Evolutionary conservation across 139 green algal species (phyloP).

Genomic region (Coccomyxa sp.): DNA sequence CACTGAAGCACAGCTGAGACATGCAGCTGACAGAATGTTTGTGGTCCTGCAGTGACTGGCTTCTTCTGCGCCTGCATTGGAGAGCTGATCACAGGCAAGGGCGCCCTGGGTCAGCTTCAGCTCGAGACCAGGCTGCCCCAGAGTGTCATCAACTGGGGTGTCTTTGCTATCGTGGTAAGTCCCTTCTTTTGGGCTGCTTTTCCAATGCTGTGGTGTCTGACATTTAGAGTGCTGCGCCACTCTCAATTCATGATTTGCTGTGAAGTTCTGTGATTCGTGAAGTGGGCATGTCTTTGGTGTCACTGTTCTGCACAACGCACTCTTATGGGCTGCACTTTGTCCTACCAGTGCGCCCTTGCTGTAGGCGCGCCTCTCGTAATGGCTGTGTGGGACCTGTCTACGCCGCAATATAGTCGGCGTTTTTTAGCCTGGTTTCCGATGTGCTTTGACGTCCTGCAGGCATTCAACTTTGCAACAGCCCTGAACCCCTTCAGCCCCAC

Average conservation of each 20-base stretch:
- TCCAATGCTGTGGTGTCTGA: too few relatives aligned
- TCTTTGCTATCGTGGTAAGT: slow-evolving; percentile 15
- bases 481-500: slow-evolving; percentile 15
- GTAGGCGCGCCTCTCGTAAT: too few relatives aligned
- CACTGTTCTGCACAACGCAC: not conserved
- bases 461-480: slow-evolving; percentile 27
- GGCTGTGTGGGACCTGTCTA: too few relatives aligned
- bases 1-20: not conserved
- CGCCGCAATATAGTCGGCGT: too few relatives aligned
- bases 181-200: not conserved
- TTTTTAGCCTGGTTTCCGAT: too few relatives aligned
- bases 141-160: not conserved
- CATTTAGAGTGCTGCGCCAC: too few relatives aligned
- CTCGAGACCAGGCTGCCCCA: slow-evolving; percentile 18
- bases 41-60: slow-evolving; percentile 19
- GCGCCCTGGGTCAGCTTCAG: slow-evolving; percentile 19
- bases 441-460: too few relatives aligned
- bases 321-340: too few relatives aligned
- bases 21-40: not conserved
- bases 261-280: not conserved
- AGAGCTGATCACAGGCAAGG: slow-evolving; percentile 24
- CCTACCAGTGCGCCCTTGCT: too few relatives aligned
- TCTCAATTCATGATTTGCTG: not conserved
- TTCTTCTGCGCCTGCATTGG: slow-evolving; percentile 18
- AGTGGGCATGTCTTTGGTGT: not conserved